A percentile compares a stretch with the other conserved stretches of the same genome.
phyloP scores from a whole-genome alignment of 352 stramenopile genomes.

The Peronospora destructor region DNA sequence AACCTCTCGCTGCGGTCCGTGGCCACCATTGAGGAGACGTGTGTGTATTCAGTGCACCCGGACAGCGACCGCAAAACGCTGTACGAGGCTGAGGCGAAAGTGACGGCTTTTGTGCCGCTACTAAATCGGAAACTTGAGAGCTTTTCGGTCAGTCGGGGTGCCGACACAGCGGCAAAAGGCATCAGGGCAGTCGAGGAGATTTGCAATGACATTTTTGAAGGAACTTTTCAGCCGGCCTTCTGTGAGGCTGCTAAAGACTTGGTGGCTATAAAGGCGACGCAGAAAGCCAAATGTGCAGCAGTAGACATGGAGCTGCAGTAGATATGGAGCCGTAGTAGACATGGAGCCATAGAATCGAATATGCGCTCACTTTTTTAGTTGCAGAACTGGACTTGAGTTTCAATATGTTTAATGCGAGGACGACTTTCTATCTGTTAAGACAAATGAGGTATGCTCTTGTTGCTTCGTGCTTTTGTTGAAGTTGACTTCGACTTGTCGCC shows the following conservation, averaged over 20 bases:
- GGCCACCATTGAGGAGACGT: slow-evolving; percentile 76
- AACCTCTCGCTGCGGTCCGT: slow-evolving; percentile 76
- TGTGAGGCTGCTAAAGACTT: slow-evolving; percentile 33
- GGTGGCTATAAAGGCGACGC: slow-evolving; percentile 6
- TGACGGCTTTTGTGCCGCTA: slow-evolving; percentile 79
- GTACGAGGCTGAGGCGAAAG: slow-evolving; percentile 68
- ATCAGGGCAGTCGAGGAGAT: slow-evolving; percentile 75
- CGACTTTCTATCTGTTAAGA: not conserved
- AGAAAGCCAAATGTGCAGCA: slow-evolving; percentile 3
- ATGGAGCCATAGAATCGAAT: not conserved
- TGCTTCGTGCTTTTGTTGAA: slow-evolving; percentile 8
- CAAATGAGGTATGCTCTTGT: not conserved
- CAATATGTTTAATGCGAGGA: not conserved
- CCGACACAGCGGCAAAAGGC: slow-evolving; percentile 71
- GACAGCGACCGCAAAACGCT: slow-evolving; percentile 46
- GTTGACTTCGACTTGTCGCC: slow-evolving; percentile 6
- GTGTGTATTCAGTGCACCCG: slow-evolving; percentile 69
- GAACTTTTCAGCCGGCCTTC: slow-evolving; percentile 59
- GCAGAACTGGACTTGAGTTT: not conserved
- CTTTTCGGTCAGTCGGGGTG: slow-evolving; percentile 64
- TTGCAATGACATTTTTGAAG: slow-evolving; percentile 83
- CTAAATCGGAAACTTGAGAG: slow-evolving; percentile 75
- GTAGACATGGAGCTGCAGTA: slow-evolving; percentile 15
- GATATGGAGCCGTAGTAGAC: too few relatives aligned
- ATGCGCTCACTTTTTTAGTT: slow-evolving; percentile 15